phyloP scores from a whole-genome alignment of 345 rosid genomes.

The Lagerstroemia speciosa region DNA sequence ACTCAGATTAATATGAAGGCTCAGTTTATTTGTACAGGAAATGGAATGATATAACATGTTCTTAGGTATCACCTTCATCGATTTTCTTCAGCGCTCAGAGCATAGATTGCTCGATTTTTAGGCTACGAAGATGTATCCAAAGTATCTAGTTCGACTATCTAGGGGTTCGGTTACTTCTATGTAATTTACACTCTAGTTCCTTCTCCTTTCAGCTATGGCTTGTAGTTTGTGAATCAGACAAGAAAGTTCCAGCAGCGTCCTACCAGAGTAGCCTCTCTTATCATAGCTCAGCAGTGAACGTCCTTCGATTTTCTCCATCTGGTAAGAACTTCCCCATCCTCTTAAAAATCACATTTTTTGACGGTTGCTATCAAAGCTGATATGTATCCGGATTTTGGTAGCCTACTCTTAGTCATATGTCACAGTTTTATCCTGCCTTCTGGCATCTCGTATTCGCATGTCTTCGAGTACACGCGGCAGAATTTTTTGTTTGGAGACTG shows the following conservation, averaged over 20 bases:
- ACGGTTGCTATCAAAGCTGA: neutral
- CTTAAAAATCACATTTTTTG: neutral
- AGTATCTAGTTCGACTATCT: neutral
- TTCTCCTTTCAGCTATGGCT: slow-evolving; percentile 54
- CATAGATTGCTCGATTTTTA: neutral
- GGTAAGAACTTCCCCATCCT: slow-evolving; percentile 30
- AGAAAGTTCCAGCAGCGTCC: slow-evolving; percentile 56
- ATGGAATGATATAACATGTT: neutral
- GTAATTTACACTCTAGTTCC: neutral
- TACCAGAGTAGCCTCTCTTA: slow-evolving; percentile 73
- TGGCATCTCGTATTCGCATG: neutral
- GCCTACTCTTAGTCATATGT: neutral
- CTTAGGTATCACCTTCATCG: neutral
- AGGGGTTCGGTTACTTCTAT: neutral
- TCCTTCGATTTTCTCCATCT: slow-evolving; percentile 70
- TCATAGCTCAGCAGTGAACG: slow-evolving; percentile 73
- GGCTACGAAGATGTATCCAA: neutral
- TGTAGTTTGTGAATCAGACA: slow-evolving; percentile 46
- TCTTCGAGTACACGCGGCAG: neutral
- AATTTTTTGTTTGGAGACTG: neutral
- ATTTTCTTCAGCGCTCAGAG: neutral
- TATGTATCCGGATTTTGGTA: neutral
- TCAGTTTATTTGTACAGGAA: neutral
- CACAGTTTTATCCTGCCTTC: neutral
- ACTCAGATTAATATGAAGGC: neutral